phyloP scores from a whole-genome alignment of 2,329 filamentous ascomycete species.

The Myriosclerotinia scirpicola region DNA sequence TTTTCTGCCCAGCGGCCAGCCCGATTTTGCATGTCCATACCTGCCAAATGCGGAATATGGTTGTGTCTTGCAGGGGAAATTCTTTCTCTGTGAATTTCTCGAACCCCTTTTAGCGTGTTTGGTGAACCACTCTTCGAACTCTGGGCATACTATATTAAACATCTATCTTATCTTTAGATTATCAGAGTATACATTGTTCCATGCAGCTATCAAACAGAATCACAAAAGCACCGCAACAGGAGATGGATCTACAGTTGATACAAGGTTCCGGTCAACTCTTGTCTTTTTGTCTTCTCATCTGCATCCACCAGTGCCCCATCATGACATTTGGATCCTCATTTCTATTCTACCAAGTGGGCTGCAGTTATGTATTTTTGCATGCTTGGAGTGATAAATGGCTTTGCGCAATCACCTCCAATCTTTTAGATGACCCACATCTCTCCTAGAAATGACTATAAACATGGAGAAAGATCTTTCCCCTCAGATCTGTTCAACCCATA shows the following conservation, averaged over 20 bases:
- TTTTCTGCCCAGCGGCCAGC: constrained; percentile 2
- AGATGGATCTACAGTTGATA: constrained; percentile 7
- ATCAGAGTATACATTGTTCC: neutral
- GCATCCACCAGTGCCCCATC: neutral
- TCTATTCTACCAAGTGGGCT: constrained; percentile 4
- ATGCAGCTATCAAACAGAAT: constrained; percentile 4
- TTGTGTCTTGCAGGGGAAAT: neutral
- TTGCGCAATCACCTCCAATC: constrained; percentile 8
- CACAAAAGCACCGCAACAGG: neutral
- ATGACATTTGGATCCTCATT: neutral
- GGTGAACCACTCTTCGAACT: constrained; percentile 1
- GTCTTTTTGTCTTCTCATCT: constrained; percentile 1
- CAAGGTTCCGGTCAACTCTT: constrained; percentile 13
- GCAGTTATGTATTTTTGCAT: neutral
- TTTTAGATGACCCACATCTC: constrained; percentile 9
- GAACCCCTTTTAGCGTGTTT: constrained; percentile 17
- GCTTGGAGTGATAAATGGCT: constrained; percentile 17
- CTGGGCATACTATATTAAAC: constrained; percentile 9
- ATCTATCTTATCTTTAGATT: constrained; percentile 17
- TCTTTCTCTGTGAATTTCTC: constrained; percentile 3
- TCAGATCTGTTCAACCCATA: neutral
- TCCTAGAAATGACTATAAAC: constrained; percentile 11
- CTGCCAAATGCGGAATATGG: constrained; percentile 6
- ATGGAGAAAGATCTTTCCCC: constrained; percentile 7
- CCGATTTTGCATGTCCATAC: neutral